Percentiles rank a stretch among this genome's conserved stretches.
Conservation (phyloP, 2,329 filamentous ascomycete species). For the Scopulariopsis brevicaulis region DNA sequence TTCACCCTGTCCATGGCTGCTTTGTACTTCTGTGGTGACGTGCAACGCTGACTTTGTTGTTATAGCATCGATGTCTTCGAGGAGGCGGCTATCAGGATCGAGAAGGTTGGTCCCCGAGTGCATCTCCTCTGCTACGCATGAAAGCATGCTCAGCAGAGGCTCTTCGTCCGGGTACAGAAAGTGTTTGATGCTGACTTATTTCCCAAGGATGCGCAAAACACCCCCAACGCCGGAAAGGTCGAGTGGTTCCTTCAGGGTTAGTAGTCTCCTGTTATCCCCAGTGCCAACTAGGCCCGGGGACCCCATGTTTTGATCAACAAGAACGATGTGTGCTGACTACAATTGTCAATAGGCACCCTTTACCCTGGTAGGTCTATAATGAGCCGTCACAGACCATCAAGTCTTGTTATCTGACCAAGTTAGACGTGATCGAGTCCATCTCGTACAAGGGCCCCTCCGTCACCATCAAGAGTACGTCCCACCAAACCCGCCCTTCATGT, state of each 20-base stretch:
- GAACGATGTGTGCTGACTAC: background rate
- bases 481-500: background rate
- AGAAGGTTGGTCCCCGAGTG: slow-evolving; percentile 2
- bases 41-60: background rate
- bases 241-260: slow-evolving; percentile 75
- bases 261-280: slow-evolving; percentile 45
- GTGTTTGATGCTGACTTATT: background rate
- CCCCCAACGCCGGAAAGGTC: slow-evolving; percentile 59
- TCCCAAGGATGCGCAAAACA: slow-evolving; percentile 49
- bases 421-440: slow-evolving; percentile 29
- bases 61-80: slow-evolving; percentile 56
- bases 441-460: slow-evolving; percentile 35
- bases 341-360: background rate
- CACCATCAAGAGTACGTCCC: slow-evolving; percentile 31
- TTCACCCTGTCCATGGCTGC: background rate
- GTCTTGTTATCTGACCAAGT: background rate
- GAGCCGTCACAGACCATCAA: background rate
- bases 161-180: background rate
- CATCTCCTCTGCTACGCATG: background rate
- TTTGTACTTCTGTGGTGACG: background rate
- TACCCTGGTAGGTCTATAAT: background rate
- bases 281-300: background rate
- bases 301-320: background rate
- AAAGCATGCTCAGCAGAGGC: background rate
- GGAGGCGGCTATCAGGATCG: slow-evolving; percentile 46